phyloP scores from a whole-genome alignment of 2,329 filamentous ascomycete genomes.

The Niveomyces coronatus region DNA sequence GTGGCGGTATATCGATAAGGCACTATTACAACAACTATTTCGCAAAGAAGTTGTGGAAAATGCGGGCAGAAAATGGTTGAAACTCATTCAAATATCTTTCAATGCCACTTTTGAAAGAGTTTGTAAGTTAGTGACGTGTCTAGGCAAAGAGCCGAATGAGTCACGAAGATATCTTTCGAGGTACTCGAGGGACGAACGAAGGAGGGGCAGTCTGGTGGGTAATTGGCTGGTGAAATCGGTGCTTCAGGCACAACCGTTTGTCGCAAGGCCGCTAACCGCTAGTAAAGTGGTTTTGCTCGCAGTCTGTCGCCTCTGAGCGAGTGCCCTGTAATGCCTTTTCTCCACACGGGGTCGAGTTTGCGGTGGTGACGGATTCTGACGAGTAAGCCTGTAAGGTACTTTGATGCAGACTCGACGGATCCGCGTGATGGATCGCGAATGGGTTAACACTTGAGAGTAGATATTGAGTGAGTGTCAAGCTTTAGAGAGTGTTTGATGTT shows the following conservation, averaged over 20 bases:
- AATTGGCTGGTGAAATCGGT: conserved; percentile 4
- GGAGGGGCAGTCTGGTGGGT: conserved; percentile 5
- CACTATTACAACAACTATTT: conserved; percentile 2
- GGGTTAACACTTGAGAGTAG: too few relatives aligned
- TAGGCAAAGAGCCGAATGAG: conserved; percentile 3
- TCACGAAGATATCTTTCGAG: conserved; percentile 7
- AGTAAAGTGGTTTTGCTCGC: too few relatives aligned
- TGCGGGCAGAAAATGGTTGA: conserved; percentile 1
- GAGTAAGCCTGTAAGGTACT: too few relatives aligned
- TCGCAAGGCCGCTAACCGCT: too few relatives aligned
- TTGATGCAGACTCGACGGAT: too few relatives aligned
- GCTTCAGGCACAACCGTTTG: too few relatives aligned
- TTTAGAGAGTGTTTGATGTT: too few relatives aligned
- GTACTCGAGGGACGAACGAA: background rate
- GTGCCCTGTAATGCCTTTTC: conserved; percentile 4
- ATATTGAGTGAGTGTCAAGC: too few relatives aligned
- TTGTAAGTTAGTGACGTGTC: background rate
- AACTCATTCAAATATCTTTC: conserved; percentile 6
- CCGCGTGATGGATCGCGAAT: too few relatives aligned
- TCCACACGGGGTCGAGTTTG: too few relatives aligned
- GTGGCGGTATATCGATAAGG: conserved; percentile 3
- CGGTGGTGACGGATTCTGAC: too few relatives aligned
- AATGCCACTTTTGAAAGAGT: background rate
- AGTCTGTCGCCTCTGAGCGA: background rate
- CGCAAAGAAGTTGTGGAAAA: conserved; percentile 2